Base-by-base conservation (phyloP, 2,329 filamentous ascomycete species). In the Clarireedia monteithiana region DNA sequence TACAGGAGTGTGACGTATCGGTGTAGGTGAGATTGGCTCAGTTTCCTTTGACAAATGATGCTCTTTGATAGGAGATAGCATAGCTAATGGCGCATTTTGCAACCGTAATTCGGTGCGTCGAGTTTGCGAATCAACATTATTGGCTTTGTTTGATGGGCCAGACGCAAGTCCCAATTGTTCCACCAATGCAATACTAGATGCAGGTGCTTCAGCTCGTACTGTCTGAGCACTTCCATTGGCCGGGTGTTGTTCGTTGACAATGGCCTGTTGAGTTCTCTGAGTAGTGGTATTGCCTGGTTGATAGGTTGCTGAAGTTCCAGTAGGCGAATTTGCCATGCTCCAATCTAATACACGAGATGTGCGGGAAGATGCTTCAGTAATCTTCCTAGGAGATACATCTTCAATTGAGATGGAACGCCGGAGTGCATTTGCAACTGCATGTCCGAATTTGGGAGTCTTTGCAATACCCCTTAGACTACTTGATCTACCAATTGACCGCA, bases 181-280 rank as follows among this genome's bases (percentile, higher is more conserved):
- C 14, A 39, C 52, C 30, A 55, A 50, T 6, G 52, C 52, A 24
- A 55, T 49, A 34, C 52, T 55, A 17, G 52, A 55, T 24, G 52
- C 38, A 10, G 52, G 34, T 6, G 52, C 51, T 20, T 14, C 42
- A 40, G 38, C 17, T 40, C 9, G 38, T 40, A 17, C 15, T 15
- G 38, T 5, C 4, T 7, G 17, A 40, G 38, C 38, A 40, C 17
- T 17, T 15, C 38, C 27, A 30, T 30, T 30, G 10, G 10, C 27
- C 27, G 27, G 7, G 6, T 7, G 27, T 30, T 30, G 27, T 10
- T 30, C 27, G 27, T 30, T 30, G 27, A 30, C 7, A 30, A 10
- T 30, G 7, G 3, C 10, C 27, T 9, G 7, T 10, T 30, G 27
- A 30, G 27, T 12, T 30, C 27, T 30, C 6, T 30, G 27, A 30